Percentiles rank a stretch among this genome's conserved stretches.
Evolutionary conservation across 2,329 filamentous ascomycete species (phyloP).

Genomic region (Microdochium bolleyi): DNA sequence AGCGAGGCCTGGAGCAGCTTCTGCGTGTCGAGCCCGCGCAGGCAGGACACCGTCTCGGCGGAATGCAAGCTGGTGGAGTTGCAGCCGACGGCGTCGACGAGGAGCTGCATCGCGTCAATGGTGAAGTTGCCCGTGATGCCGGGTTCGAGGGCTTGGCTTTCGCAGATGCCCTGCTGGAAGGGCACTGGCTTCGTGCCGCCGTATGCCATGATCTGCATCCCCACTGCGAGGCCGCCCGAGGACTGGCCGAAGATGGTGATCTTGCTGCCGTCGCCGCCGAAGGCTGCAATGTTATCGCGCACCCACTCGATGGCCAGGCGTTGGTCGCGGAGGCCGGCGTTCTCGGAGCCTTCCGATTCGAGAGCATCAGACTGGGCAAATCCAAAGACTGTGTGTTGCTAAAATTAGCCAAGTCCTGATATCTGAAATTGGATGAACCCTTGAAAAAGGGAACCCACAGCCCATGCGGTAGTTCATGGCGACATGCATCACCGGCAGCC

Average conservation of each 20-base stretch:
- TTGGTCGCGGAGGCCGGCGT: constrained; percentile 38
- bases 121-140: constrained; percentile 40
- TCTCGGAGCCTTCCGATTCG: constrained; percentile 23
- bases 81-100: constrained; percentile 35
- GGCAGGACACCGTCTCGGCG: constrained; percentile 33
- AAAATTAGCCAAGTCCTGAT: neutral
- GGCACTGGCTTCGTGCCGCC: constrained; percentile 31
- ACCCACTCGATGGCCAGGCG: constrained; percentile 35
- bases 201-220: constrained; percentile 40
- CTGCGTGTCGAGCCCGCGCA: constrained; percentile 32
- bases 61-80: constrained; percentile 30
- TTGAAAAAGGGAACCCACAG: constrained; percentile 8
- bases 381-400: constrained; percentile 13
- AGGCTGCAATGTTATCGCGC: constrained; percentile 33
- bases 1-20: constrained; percentile 33
- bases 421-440: no score
- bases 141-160: constrained; percentile 41
- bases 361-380: constrained; percentile 20
- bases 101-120: constrained; percentile 31
- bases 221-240: constrained; percentile 26
- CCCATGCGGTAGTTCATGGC: constrained; percentile 26
- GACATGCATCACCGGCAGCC: constrained; percentile 24
- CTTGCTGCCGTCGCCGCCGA: constrained; percentile 32
- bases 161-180: constrained; percentile 36
- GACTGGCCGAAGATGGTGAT: constrained; percentile 34